Evolutionary conservation across 345 rosid genomes (phyloP).

Genomic region (Hibiscus tridactylites): DNA sequence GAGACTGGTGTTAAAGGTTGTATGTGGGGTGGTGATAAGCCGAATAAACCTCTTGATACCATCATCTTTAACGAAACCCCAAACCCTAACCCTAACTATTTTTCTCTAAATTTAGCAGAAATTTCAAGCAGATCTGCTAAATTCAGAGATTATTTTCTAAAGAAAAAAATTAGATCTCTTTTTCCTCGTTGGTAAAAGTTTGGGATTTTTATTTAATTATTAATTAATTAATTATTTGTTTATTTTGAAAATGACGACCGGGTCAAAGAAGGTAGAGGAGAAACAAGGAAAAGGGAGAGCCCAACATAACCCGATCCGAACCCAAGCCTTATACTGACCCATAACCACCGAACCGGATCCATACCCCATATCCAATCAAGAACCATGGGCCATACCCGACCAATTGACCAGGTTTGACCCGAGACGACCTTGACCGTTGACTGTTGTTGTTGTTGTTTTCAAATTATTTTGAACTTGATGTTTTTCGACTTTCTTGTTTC

Average conservation of each 20-base stretch:
- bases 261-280: conserved; percentile 14
- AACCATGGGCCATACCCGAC: too few relatives aligned
- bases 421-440: too few relatives aligned
- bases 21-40: conserved; percentile 99
- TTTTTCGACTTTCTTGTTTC: too few relatives aligned
- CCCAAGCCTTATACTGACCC: too few relatives aligned
- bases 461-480: too few relatives aligned
- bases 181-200: neutral
- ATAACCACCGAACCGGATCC: too few relatives aligned
- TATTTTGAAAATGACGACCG: neutral
- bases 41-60: conserved; percentile 91
- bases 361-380: too few relatives aligned
- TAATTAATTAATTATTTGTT: neutral
- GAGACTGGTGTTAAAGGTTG: conserved; percentile 98
- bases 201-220: neutral
- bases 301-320: too few relatives aligned
- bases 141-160: conserved; percentile 16
- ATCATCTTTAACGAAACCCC: conserved; percentile 51
- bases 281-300: neutral
- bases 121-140: conserved; percentile 36
- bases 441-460: too few relatives aligned
- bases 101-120: conserved; percentile 20
- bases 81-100: conserved; percentile 8
- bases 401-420: too few relatives aligned
- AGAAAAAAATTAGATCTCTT: neutral